Evolutionary conservation across 306 rosid genomes (phyloP), one percentile per base, ranked within the genome.

Genomic region (Lathyrus oleraceus): DNA sequence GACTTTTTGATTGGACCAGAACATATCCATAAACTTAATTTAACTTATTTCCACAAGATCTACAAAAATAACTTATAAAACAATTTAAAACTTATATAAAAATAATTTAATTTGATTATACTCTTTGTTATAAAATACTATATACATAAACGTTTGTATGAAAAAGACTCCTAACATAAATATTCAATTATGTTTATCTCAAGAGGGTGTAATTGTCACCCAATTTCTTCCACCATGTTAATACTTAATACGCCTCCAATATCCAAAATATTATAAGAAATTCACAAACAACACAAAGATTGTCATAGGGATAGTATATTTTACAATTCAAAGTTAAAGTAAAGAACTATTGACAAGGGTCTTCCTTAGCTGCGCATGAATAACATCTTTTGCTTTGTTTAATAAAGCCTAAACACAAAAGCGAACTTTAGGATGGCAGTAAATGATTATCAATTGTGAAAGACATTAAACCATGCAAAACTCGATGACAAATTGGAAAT

Each of bases 381-480:
- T 40, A 39, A 36, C 28, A 69, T 58, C 19, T 28, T 47, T 57
- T 76, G 17, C 70, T 30, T 76, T 32, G 71, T 58, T 65, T 48
- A 28, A 10, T 45, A 81, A 69, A 54, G 70, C 57, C 59, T 65
- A 65, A 47, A 69, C 76, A 72, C 11, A 20, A 65, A 77, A 65
- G 73, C 15, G 11, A 21, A 21, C 32, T 20, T 68, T 77, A 73
- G 70, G 38, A 76, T 69, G 63, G 17, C 1, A 62, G 44, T 21
- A 45, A 49, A 74, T 40, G 62, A 73, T 66, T 73, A 73, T 62
- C 70, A 65, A 57, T 62, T 35, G 70, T 61, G 58, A 76, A 72
- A 56, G 54, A 59, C 23, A 40, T 32, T 73, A 51, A 67, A 67
- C 38, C 58, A 49, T 58, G 73, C 61, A 73, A 47, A 44, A 16